Conservation (phyloP, 2,329 filamentous ascomycete species). For the Blastomyces parvus region DNA sequence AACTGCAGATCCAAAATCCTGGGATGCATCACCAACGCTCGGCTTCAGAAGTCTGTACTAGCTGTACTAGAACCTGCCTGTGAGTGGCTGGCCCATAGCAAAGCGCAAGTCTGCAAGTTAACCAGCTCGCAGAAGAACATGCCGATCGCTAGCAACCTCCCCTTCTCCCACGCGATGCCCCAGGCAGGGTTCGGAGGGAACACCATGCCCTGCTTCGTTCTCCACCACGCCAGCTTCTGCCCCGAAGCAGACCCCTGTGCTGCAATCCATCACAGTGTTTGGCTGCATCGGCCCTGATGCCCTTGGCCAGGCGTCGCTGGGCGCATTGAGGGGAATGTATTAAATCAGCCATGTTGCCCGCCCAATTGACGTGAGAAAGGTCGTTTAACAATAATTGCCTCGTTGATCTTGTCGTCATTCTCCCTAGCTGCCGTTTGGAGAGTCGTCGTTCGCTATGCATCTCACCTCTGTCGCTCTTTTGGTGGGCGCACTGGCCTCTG, state of each 20-base stretch:
- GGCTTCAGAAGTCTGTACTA: not conserved
- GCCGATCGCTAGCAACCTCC: not conserved
- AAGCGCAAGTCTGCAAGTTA: not conserved
- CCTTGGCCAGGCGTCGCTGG: not conserved
- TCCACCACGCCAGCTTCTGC: not conserved
- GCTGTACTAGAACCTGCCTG: not conserved
- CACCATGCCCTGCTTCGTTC: not conserved
- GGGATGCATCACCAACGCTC: not conserved
- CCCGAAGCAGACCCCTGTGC: not conserved
- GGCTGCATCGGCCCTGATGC: not conserved
- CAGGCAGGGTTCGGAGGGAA: not conserved
- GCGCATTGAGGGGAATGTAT: not conserved
- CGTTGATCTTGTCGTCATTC: not conserved
- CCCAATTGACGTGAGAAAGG: not conserved
- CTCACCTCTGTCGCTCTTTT: conserved; percentile 1
- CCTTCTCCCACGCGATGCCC: not conserved
- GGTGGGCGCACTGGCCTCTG: not conserved
- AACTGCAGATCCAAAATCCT: not conserved
- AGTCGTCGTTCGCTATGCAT: not conserved
- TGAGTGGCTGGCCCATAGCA: not conserved
- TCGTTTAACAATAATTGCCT: not conserved
- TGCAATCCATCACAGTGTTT: not conserved
- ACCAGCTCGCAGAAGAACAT: not conserved
- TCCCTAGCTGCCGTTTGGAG: not conserved
- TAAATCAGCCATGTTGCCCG: not conserved